A percentile compares a stretch with the other conserved stretches of the same genome.
Conservation (phyloP, 768 basidiomycete species). For the Chalciporus piperatus region DNA sequence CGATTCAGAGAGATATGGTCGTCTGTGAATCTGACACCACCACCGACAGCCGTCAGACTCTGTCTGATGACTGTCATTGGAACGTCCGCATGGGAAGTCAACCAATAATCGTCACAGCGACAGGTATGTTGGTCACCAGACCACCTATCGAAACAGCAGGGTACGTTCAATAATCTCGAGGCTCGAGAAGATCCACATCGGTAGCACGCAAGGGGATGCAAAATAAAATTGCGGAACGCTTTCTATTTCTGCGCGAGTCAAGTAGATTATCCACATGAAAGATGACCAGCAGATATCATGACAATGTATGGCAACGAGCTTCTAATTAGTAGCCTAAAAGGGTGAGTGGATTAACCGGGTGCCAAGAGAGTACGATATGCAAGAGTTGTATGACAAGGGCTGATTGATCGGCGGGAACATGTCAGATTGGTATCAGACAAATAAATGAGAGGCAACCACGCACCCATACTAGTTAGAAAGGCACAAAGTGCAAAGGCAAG, state of each 20-base stretch:
- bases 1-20: no score
- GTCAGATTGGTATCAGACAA: not conserved
- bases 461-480: constrained; percentile 2
- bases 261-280: constrained; percentile 21
- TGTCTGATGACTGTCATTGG: no score
- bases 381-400: not conserved
- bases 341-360: constrained; percentile 12
- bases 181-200: no score
- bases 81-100: no score
- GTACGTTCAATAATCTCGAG: no score
- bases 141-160: no score
- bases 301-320: constrained; percentile 10
- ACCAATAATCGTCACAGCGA: no score
- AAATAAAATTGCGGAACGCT: not conserved
- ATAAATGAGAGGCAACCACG: not conserved
- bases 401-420: not conserved
- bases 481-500: not conserved
- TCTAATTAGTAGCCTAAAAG: constrained; percentile 1
- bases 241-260: constrained; percentile 4
- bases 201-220: no score
- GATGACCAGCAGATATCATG: constrained; percentile 5
- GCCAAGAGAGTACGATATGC: constrained; percentile 4
- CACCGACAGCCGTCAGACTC: no score
- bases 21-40: no score
- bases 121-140: no score